These are phyloP conservation scores for Isabelozyma heimii DNA, from an alignment of 805 yeast genomes.

Conservation along the genomic window DNA sequence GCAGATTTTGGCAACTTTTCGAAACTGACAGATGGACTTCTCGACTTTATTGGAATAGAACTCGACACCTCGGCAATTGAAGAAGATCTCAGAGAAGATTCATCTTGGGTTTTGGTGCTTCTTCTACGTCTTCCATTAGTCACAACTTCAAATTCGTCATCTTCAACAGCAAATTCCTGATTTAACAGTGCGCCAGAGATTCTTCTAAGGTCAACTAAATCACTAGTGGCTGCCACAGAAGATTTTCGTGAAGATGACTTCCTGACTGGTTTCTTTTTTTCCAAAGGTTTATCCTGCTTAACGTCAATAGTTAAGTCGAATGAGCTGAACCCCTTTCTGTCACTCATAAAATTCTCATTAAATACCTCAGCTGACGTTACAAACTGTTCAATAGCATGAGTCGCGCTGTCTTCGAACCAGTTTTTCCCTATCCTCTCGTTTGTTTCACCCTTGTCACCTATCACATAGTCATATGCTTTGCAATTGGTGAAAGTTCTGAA, in stretches of 20 bases:
- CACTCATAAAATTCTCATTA: conserved; percentile 34
- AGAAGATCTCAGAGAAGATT: not conserved
- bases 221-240: conserved; percentile 3
- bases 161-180: conserved; percentile 17
- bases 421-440: conserved; percentile 5
- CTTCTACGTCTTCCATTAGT: conserved; percentile 4
- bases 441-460: conserved; percentile 14
- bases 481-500: conserved; percentile 26
- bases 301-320: conserved; percentile 38
- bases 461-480: conserved; percentile 18
- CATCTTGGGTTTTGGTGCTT: not conserved
- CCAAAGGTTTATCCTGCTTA: conserved; percentile 14
- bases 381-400: conserved; percentile 16
- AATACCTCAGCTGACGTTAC: conserved; percentile 13
- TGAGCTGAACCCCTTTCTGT: conserved; percentile 26
- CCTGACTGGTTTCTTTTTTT: conserved; percentile 17
- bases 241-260: not conserved
- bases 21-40: not conserved
- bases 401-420: conserved; percentile 21
- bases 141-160: conserved; percentile 13
- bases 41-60: not conserved
- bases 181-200: conserved; percentile 3
- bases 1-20: not conserved
- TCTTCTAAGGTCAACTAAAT: conserved; percentile 22
- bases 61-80: not conserved